Evolutionary conservation across 148 eudicot species (phyloP).

Genomic region (Nepenthes mirabilis): DNA sequence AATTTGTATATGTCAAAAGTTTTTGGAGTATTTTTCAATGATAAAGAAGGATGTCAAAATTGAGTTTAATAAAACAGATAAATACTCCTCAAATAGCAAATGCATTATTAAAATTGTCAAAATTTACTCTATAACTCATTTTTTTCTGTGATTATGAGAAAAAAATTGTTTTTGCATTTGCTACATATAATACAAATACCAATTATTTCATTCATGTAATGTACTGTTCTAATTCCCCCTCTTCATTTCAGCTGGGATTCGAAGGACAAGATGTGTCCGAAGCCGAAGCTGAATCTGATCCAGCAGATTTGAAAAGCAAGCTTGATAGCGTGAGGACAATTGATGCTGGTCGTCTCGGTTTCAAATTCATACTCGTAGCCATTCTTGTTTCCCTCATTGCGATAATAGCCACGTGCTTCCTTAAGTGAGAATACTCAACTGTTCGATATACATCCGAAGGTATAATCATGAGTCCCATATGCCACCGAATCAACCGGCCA

Average conservation of each 20-base stretch:
- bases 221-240: background rate
- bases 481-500: no score
- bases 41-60: no score
- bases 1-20: no score
- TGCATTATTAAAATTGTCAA: no score
- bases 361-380: conserved; percentile 26
- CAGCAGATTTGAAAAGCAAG: conserved; percentile 14
- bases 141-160: no score
- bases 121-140: no score
- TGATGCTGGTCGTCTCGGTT: conserved; percentile 50
- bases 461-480: no score
- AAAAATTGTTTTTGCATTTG: no score
- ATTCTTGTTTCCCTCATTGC: conserved; percentile 27
- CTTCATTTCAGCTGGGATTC: conserved; percentile 21
- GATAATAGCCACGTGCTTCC: conserved; percentile 18
- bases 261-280: conserved; percentile 6
- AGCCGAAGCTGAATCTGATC: conserved; percentile 12
- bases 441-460: background rate
- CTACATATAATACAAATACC: no score
- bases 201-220: background rate
- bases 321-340: conserved; percentile 46
- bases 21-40: no score
- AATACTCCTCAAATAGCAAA: no score
- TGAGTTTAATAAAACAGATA: no score
- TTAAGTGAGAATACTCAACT: conserved; percentile 19